Percentiles rank a stretch among this genome's conserved stretches.
Evolutionary conservation across 139 green algal species (phyloP).

Genomic region (Coelastrella sp.): DNA sequence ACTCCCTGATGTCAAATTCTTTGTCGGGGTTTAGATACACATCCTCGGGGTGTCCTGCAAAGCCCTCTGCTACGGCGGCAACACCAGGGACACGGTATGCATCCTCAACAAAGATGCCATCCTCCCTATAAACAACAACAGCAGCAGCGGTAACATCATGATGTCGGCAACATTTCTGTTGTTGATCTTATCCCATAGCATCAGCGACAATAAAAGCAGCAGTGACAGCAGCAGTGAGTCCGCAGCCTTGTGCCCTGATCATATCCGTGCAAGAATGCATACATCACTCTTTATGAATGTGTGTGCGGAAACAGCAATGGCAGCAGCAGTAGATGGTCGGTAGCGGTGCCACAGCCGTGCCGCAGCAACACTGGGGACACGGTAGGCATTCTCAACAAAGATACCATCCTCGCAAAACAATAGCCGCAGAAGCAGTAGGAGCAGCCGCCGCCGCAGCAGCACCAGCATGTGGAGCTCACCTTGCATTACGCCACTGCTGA

Average conservation of each 20-base stretch:
- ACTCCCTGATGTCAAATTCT: constrained; percentile 31
- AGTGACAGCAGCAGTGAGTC: too few species aligned
- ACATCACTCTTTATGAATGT: too few species aligned
- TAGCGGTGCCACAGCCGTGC: too few species aligned
- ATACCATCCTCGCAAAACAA: constrained; percentile 16
- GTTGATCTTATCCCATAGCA: neutral
- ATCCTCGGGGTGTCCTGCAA: constrained; percentile 30
- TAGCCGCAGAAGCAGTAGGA: constrained; percentile 1
- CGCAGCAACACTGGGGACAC: neutral
- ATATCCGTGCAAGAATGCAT: too few species aligned
- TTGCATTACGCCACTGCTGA: too few species aligned
- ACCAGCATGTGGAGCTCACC: too few species aligned
- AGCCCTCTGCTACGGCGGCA: constrained; percentile 30
- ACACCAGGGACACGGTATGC: neutral
- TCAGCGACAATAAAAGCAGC: too few species aligned
- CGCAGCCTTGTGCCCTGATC: too few species aligned
- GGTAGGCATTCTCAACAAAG: constrained; percentile 15
- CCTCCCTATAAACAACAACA: constrained; percentile 7
- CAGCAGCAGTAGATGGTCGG: too few species aligned
- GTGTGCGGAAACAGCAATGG: too few species aligned
- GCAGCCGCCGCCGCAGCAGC: too few species aligned
- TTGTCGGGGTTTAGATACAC: constrained; percentile 21
- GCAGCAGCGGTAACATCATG: neutral
- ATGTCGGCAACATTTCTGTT: neutral
- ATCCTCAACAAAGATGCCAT: constrained; percentile 36